Conservation (phyloP, 805 yeast species). For the Kodamaea sagamina region DNA sequence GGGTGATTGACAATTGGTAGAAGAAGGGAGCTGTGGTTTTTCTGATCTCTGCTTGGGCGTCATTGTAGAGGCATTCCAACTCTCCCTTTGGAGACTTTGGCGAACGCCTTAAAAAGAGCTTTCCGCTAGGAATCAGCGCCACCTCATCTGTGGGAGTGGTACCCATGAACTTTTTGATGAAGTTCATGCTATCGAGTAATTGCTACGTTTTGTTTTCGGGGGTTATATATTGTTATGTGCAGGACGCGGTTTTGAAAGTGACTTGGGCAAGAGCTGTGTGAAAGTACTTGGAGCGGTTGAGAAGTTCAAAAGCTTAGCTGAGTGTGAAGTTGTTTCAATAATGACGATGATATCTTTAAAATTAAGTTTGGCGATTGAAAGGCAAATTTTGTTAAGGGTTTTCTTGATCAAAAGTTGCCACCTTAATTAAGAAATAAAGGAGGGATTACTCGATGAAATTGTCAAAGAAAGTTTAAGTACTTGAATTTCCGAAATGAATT, state of each 20-base stretch:
- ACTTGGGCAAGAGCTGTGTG: too few relatives aligned
- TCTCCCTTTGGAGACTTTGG: constrained; percentile 86
- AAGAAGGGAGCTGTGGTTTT: constrained; percentile 64
- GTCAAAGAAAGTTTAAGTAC: too few relatives aligned
- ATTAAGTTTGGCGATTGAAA: too few relatives aligned
- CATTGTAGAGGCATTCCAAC: constrained; percentile 77
- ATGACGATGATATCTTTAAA: too few relatives aligned
- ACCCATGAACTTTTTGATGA: constrained; percentile 64
- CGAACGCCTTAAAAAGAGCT: constrained; percentile 69
- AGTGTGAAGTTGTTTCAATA: too few relatives aligned
- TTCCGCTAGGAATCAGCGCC: constrained; percentile 75
- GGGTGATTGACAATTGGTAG: constrained; percentile 70
- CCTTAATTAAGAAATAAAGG: too few relatives aligned
- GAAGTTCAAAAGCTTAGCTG: too few relatives aligned
- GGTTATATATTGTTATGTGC: background rate
- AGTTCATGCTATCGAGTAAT: constrained; percentile 54
- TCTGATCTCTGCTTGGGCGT: constrained; percentile 72
- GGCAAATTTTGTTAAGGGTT: too few relatives aligned
- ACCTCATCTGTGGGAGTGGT: constrained; percentile 59
- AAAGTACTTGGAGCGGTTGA: too few relatives aligned
- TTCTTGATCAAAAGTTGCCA: too few relatives aligned
- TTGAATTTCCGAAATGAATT: too few relatives aligned
- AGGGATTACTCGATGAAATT: too few relatives aligned
- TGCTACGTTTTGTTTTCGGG: constrained; percentile 3
- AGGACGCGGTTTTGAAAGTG: background rate